Evolutionary conservation across 495 filamentous ascomycete genomes (phyloP).

Genomic region (Paragyromitra xinjiangensis): DNA sequence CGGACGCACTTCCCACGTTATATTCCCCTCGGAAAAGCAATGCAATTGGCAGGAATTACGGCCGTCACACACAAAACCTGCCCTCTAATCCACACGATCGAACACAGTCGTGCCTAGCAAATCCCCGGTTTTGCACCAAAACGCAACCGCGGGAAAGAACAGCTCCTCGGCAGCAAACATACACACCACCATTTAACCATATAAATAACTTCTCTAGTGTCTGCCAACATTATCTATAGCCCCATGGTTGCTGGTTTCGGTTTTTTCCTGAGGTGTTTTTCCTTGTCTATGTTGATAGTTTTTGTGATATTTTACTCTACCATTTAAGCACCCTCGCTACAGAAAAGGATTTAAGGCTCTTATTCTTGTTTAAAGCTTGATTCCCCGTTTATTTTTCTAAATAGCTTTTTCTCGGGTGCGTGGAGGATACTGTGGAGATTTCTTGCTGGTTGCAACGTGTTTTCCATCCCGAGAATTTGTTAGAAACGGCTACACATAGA

Average conservation of each 20-base stretch:
- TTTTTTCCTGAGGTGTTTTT: neutral
- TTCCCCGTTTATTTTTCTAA: neutral
- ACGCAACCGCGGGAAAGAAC: neutral
- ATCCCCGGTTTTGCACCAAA: neutral
- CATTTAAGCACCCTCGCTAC: neutral
- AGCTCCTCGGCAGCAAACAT: neutral
- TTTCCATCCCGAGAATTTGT: neutral
- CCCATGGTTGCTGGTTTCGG: neutral
- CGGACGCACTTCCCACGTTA: neutral
- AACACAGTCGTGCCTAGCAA: neutral
- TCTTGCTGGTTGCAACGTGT: neutral
- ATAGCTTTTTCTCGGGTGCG: neutral
- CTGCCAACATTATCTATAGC: neutral
- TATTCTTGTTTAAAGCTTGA: neutral
- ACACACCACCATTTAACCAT: neutral
- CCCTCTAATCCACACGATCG: neutral
- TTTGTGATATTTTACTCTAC: neutral
- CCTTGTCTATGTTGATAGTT: neutral
- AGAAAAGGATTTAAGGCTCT: neutral
- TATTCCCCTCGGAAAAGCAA: neutral
- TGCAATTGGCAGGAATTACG: neutral
- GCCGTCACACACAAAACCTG: neutral
- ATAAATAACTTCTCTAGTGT: neutral
- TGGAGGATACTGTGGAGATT: neutral
- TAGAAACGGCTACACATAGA: neutral